Evolutionary conservation across 306 rosid genomes (phyloP).

Genomic region (Cicer chorassanicum): DNA sequence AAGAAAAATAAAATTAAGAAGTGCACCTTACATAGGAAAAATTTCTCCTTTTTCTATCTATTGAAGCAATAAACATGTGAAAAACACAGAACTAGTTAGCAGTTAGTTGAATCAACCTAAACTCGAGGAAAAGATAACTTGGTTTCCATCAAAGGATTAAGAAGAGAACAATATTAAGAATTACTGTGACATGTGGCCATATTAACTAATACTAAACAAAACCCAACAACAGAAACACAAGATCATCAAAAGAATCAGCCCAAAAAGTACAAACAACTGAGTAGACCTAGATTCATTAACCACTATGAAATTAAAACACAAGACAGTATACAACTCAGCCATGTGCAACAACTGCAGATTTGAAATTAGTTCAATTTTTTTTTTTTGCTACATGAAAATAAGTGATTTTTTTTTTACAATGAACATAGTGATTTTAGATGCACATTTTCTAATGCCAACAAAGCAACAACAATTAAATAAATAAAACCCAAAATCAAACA

Average conservation of each 20-base stretch:
- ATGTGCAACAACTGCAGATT: conserved; percentile 36
- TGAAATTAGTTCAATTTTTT: not conserved
- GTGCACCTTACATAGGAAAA: conserved; percentile 9
- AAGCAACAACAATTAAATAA: conserved; percentile 3
- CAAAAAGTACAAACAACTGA: conserved; percentile 17
- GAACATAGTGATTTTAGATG: conserved; percentile 21
- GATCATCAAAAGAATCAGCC: conserved; percentile 45
- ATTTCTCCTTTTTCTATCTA: not conserved
- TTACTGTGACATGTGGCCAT: not conserved
- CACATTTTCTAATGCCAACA: conserved; percentile 38
- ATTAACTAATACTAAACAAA: conserved; percentile 23
- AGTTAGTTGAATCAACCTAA: conserved; percentile 21
- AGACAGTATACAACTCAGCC: conserved; percentile 27
- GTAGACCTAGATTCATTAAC: conserved; percentile 33
- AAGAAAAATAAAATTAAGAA: conserved; percentile 14
- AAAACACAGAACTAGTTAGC: conserved; percentile 23
- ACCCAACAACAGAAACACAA: conserved; percentile 18
- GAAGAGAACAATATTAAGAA: conserved; percentile 1
- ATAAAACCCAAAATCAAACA: conserved; percentile 26
- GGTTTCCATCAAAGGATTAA: conserved; percentile 1
- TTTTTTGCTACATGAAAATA: not conserved
- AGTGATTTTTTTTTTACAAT: not conserved
- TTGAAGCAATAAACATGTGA: conserved; percentile 27
- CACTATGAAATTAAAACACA: conserved; percentile 23
- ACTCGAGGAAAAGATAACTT: not conserved